These are phyloP conservation scores for Tricholoma saponaceum DNA, from an alignment of 768 basidiomycete species.

Conservation along the genomic window DNA sequence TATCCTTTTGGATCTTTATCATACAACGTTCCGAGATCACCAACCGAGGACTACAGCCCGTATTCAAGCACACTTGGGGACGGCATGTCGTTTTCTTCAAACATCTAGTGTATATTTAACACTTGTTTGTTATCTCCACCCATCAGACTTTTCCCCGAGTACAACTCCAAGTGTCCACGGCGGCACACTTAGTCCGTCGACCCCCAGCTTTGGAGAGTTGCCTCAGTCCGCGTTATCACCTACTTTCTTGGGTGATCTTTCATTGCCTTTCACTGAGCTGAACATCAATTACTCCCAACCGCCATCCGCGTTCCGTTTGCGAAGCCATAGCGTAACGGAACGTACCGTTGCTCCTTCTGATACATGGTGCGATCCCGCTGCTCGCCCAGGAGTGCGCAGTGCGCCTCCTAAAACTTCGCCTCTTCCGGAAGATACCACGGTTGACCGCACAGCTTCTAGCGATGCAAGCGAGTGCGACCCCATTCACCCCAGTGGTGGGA, in stretches of 20 bases:
- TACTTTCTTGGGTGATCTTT: neutral
- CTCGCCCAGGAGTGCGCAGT: neutral
- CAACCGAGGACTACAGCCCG: neutral
- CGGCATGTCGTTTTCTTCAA: neutral
- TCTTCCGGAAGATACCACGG: neutral
- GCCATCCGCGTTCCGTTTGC: neutral
- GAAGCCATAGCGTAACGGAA: neutral
- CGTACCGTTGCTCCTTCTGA: conserved; percentile 1
- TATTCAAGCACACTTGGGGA: neutral
- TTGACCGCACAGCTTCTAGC: neutral
- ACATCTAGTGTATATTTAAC: neutral
- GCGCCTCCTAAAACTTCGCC: neutral
- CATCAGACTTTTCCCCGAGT: neutral
- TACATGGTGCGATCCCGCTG: neutral
- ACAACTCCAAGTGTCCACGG: neutral
- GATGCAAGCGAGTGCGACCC: too few species aligned
- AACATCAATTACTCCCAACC: neutral
- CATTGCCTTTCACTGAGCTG: neutral
- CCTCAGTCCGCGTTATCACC: neutral
- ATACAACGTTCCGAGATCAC: neutral
- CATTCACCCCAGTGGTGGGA: neutral
- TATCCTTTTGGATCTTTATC: neutral
- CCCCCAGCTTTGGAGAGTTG: neutral
- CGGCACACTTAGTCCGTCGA: neutral
- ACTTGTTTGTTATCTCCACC: neutral